Base-by-base conservation (phyloP, 2,329 filamentous ascomycete species). In the Colletotrichum tropicicola region DNA sequence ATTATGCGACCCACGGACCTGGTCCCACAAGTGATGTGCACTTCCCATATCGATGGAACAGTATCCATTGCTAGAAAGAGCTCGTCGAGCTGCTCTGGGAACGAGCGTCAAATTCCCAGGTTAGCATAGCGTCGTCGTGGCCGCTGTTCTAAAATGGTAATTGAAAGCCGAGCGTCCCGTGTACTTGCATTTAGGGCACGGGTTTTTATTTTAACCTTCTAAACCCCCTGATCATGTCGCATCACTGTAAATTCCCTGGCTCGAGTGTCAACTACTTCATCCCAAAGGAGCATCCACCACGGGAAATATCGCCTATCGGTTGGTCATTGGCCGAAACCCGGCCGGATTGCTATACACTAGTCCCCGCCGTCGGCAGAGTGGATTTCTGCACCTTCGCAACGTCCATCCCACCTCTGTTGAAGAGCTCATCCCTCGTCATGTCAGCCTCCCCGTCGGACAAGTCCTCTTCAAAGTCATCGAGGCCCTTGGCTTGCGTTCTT, bases 401-500 rank as follows among this genome's bases (percentile, higher is more conserved):
- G 15, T 43, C 35, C 25, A 57, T 57, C 44, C 35, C 7, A 27
- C 59, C 3, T 21, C 52, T 44, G 19, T n/a, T 27, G 52, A 44
- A 27, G 4, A 25, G 23, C 23, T 25, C 6, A 3, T 32, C 39
- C 13, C 27, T 2, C 59, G 35, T 37, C 25, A 62, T 62, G 52
- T 57, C 59, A 23, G 44, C 51, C 23, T 57, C 59, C 27, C 35
- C 59, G 32, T 21, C 35, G 27, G 52, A 49, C 6, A 62, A 49
- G 35, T 21, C 52, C n/a, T 57, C 59, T 1, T 35, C 52, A 12
- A 62, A 57, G 25, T 45, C 54, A 23, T 44, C 58, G 25, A 39
- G 55, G 30, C 41, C 84, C 23, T 21, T 62, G 28, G 59, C 59
- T 10, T 87, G 85, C 68, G 83, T 86, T n/a, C 77, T 87, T 27